Base-by-base conservation (phyloP, 139 green algal genomes). In the Micromonas commoda region DNA sequence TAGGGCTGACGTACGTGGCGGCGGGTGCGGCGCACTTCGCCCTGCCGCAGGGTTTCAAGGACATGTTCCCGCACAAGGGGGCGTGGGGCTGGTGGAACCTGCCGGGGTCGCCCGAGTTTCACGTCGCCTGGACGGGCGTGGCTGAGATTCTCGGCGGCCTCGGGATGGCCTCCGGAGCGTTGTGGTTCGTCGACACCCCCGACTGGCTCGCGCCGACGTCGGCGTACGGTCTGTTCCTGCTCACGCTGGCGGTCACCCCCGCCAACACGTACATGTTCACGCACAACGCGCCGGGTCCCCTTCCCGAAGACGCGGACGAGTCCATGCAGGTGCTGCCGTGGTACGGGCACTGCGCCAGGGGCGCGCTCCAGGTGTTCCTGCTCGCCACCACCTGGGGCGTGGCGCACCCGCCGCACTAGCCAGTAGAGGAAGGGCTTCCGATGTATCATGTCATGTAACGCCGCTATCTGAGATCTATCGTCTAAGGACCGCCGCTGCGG, bases 41-140 rank as follows among this genome's bases (percentile, higher is more conserved):
- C 5, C 23, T 78, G 20, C 28, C 16, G 6, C 31, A 78, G 26
- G 71, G 71, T 3, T 78, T 78, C 33, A 31, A 60, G 23, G 51
- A 52, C 0, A 77, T 75, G 66, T 20, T 63, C 3, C 66, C 77
- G 24, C 54, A 52, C 38, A 64, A 83, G 51, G 82, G 82, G 24
- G 77, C 82, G 3, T 88, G 80, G 80, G 85, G 85, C 1, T 63
- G 86, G 33, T 88, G 80, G 81, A 65, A 78, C 76, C 75, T 88
- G 4, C 82, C 82, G 0, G 85, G 82, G 3, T 82, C 65, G 19
- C 54, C 64, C 24, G 29, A 33, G 13, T 88, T 86, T 38, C 85
- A 86, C 63, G 85, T 86, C 34, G 64, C 82, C 2, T 88, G 82
- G 85, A 86, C 80, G 6, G 84, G 85, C 37, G 83, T 85, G 0